Percentiles rank a stretch among this genome's conserved stretches.
Evolutionary conservation across 345 rosid species (phyloP).

Genomic region (Aquilaria sinensis): DNA sequence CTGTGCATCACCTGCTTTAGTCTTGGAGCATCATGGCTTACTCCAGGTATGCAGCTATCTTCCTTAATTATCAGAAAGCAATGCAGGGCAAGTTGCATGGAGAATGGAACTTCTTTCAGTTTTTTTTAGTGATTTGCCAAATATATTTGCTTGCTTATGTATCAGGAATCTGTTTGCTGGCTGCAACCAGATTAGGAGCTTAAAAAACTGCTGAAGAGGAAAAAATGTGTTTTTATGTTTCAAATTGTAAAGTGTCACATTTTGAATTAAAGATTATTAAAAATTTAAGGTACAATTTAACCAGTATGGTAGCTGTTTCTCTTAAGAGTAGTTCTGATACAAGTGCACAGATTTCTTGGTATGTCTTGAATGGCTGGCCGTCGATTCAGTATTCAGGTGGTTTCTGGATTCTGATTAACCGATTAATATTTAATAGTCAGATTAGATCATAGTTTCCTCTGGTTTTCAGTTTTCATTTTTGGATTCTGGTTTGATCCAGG

Average conservation of each 20-base stretch:
- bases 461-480: not conserved
- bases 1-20: slow-evolving; percentile 94
- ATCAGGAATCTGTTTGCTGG: too few relatives aligned
- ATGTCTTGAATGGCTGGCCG: not conserved
- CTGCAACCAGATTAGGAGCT: too few relatives aligned
- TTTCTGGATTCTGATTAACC: not conserved
- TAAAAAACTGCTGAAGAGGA: too few relatives aligned
- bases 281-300: too few relatives aligned
- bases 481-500: slow-evolving; percentile 31
- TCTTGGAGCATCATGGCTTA: slow-evolving; percentile 83
- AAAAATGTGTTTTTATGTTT: too few relatives aligned
- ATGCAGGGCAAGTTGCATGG: not conserved
- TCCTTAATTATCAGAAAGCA: not conserved
- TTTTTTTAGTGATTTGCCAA: not conserved
- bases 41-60: slow-evolving; percentile 51
- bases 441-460: not conserved
- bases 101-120: too few relatives aligned
- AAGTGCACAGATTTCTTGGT: too few relatives aligned
- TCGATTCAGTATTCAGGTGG: too few relatives aligned
- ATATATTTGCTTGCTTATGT: not conserved
- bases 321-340: too few relatives aligned
- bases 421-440: not conserved
- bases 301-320: too few relatives aligned
- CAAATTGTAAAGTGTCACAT: too few relatives aligned
- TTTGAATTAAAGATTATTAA: too few relatives aligned